phyloP scores from a whole-genome alignment of 192 early-diverging fungal genomes.

The Funneliformis geosporum region DNA sequence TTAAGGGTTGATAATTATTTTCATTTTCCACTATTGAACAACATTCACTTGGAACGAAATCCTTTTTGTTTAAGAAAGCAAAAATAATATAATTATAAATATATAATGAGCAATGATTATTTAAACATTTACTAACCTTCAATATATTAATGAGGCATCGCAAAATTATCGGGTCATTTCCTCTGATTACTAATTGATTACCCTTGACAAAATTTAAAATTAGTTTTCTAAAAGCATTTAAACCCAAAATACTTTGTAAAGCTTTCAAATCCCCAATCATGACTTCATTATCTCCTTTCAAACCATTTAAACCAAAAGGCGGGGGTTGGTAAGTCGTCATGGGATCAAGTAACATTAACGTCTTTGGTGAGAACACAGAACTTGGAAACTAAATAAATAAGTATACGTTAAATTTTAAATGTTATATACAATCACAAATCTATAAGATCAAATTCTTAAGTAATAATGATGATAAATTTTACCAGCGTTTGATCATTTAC shows the following conservation, averaged over 20 bases:
- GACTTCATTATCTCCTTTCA: not conserved
- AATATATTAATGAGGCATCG: not conserved
- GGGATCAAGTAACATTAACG: slow-evolving; percentile 5
- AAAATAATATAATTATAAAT: not conserved
- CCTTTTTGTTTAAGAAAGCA: not conserved
- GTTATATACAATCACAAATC: not conserved
- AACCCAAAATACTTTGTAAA: slow-evolving; percentile 14
- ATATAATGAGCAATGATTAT: not conserved
- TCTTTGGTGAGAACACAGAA: not conserved
- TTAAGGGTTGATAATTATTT: slow-evolving; percentile 1
- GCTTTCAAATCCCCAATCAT: slow-evolving; percentile 7
- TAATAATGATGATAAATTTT: slow-evolving; percentile 9
- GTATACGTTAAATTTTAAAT: not conserved
- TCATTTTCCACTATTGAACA: slow-evolving; percentile 26
- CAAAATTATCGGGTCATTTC: not conserved
- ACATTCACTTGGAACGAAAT: slow-evolving; percentile 22
- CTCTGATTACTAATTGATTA: slow-evolving; percentile 25
- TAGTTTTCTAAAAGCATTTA: slow-evolving; percentile 24
- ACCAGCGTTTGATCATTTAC: slow-evolving; percentile 54
- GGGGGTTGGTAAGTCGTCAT: not conserved
- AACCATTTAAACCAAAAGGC: not conserved
- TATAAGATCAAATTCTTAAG: not conserved
- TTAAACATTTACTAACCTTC: slow-evolving; percentile 18
- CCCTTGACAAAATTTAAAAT: slow-evolving; percentile 26
- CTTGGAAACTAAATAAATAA: slow-evolving; percentile 7